Conservation (phyloP, 805 yeast species). For the Wickerhamomyces pijperi region DNA sequence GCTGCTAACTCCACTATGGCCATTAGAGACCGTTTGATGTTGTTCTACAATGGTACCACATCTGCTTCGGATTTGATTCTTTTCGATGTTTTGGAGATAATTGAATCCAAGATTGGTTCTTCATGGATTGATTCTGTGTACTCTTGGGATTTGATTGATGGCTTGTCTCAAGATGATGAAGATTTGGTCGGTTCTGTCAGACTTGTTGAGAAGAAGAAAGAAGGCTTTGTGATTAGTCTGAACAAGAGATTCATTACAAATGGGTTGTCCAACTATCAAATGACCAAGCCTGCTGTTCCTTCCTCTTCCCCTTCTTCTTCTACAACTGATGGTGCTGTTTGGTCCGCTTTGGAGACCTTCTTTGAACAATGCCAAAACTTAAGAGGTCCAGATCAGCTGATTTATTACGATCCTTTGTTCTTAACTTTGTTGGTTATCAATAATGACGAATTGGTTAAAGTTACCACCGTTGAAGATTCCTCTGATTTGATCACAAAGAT, state of each 20-base stretch:
- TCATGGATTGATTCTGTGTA: conserved; percentile 60
- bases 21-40: conserved; percentile 38
- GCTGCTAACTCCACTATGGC: conserved; percentile 32
- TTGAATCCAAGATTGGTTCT: conserved; percentile 41
- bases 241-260: conserved; percentile 38
- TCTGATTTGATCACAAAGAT: conserved; percentile 21
- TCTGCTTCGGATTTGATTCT: conserved; percentile 52
- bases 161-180: conserved; percentile 25
- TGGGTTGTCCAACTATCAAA: conserved; percentile 28
- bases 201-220: conserved; percentile 33
- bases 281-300: conserved; percentile 20
- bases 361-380: conserved; percentile 14
- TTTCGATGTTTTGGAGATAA: conserved; percentile 37
- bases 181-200: conserved; percentile 38
- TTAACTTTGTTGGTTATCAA: conserved; percentile 48
- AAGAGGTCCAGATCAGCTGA: conserved; percentile 13
- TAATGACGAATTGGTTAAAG: conserved; percentile 48
- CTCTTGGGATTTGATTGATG: conserved; percentile 53
- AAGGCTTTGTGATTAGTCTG: conserved; percentile 39
- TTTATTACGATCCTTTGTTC: conserved; percentile 61
- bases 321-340: no score
- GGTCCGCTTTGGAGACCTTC: conserved; percentile 21
- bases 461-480: conserved; percentile 20
- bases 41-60: conserved; percentile 53
- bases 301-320: no score